phyloP scores from a whole-genome alignment of 768 basidiomycete genomes.

The Leccinum subtestaceum region DNA sequence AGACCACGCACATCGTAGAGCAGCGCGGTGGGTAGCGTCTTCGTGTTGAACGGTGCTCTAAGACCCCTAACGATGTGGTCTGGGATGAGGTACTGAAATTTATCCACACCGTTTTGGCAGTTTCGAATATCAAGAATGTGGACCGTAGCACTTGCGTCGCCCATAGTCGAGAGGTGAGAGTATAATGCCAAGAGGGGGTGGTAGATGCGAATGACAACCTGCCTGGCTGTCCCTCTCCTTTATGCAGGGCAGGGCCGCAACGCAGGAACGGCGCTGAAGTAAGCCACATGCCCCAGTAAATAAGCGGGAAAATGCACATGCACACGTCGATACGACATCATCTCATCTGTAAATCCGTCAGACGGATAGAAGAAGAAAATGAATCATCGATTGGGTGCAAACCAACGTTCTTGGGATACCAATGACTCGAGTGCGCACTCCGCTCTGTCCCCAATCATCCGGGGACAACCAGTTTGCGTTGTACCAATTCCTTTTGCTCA shows the following conservation, averaged over 20 bases:
- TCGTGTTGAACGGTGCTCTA: constrained; percentile 48
- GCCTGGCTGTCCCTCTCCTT: background rate
- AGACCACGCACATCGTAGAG: constrained; percentile 88
- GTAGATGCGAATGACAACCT: background rate
- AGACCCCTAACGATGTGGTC: constrained; percentile 56
- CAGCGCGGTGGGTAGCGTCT: constrained; percentile 74
- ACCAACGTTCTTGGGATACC: background rate
- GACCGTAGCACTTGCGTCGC: constrained; percentile 17
- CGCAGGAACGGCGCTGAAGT: constrained; percentile 9
- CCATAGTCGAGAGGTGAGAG: constrained; percentile 13
- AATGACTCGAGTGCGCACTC: background rate
- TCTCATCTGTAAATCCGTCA: background rate
- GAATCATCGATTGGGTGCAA: background rate
- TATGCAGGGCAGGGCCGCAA: background rate
- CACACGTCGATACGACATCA: background rate
- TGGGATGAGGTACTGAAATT: constrained; percentile 33
- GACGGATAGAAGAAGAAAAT: background rate
- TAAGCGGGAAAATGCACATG: background rate
- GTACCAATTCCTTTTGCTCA: background rate
- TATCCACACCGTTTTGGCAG: constrained; percentile 5
- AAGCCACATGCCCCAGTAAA: constrained; percentile 7
- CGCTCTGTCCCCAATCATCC: background rate
- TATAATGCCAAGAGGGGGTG: background rate
- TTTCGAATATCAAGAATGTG: constrained; percentile 24
- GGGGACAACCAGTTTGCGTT: background rate